Evolutionary conservation across 1,284 basidiomycete genomes (phyloP), one percentile per base, ranked within the genome.

Genomic region (Austroboletus novae-zelandiae): DNA sequence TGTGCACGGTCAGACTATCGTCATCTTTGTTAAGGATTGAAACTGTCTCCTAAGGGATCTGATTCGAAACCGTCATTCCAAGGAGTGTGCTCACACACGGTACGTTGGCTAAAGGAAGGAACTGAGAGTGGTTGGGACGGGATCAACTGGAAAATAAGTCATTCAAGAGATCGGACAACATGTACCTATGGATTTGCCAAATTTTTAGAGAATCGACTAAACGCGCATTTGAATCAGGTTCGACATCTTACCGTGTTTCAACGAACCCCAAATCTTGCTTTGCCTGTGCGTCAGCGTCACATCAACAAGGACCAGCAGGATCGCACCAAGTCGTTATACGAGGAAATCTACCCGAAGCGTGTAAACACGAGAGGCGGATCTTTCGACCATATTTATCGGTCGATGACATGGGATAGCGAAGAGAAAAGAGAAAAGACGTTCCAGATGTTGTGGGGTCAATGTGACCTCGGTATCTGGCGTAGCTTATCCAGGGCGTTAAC

Each of bases 71-170:
- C n/a, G n/a, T n/a, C n/a, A 11, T 59, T 59, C 40, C 18, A 45
- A 5, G 56, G 59, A 5, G 3, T 7, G 13, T 50, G 45, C 14
- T 31, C 35, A 18, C 57, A 57, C 27, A 59, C 59, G 2, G 45
- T 32, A 8, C 47, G 57, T 43, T n/a, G n/a, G n/a, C n/a, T n/a
- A n/a, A n/a, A n/a, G n/a, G n/a, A n/a, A n/a, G n/a, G n/a, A n/a
- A n/a, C n/a, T n/a, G n/a, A 59, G 23, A 61, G 11, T 61, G 5
- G 50, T 61, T 10, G 59, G 59, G 2, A 61, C 58, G 0, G 59
- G 59, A 15, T 46, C 57, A 10, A 59, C 53, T 31, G 59, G 53
- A 1, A 54, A 60, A 3, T 58, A 58, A 30, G 30, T 47, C 1
- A 56, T 48, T 15, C 55, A 58, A 47, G 60, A 48, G 11, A 47